A percentile compares a stretch with the other conserved stretches of the same genome.
Evolutionary conservation across 495 filamentous ascomycete genomes (phyloP).

Genomic region (Penicillium flavigenum): DNA sequence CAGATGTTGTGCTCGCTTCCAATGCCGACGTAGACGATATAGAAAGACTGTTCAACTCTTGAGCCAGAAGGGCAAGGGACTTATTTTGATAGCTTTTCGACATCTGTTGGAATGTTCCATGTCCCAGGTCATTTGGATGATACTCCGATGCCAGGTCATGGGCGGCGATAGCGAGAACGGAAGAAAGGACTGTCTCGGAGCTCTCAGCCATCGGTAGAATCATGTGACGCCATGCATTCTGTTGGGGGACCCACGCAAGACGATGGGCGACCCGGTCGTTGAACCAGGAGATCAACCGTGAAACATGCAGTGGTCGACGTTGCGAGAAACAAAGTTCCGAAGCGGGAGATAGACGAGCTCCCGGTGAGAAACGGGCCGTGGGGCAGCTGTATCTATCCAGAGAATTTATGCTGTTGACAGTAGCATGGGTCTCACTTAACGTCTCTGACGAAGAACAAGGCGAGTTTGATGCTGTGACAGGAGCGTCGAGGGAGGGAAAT

Average conservation of each 20-base stretch:
- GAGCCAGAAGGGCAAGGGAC: constrained; percentile 14
- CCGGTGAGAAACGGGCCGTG: background rate
- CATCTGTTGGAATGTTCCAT: constrained; percentile 14
- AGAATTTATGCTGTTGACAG: background rate
- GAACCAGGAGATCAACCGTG: constrained; percentile 24
- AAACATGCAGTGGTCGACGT: constrained; percentile 12
- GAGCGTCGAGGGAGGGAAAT: constrained; percentile 12
- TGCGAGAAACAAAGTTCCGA: constrained; percentile 12
- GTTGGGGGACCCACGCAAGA: constrained; percentile 28
- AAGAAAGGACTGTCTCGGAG: constrained; percentile 27
- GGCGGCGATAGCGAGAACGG: constrained; percentile 28
- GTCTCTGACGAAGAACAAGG: background rate
- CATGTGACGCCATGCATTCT: constrained; percentile 30
- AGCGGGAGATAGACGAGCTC: background rate
- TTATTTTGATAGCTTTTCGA: constrained; percentile 22
- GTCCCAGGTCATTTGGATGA: constrained; percentile 8
- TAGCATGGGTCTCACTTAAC: background rate
- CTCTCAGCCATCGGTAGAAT: constrained; percentile 25
- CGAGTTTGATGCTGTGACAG: background rate
- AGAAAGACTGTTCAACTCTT: constrained; percentile 18
- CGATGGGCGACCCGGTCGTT: constrained; percentile 22
- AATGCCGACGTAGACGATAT: background rate
- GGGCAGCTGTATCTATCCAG: background rate
- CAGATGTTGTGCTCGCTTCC: constrained; percentile 4
- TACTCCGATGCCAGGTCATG: constrained; percentile 27